phyloP scores from a whole-genome alignment of 116 monocot species.

The Zostera marina region DNA sequence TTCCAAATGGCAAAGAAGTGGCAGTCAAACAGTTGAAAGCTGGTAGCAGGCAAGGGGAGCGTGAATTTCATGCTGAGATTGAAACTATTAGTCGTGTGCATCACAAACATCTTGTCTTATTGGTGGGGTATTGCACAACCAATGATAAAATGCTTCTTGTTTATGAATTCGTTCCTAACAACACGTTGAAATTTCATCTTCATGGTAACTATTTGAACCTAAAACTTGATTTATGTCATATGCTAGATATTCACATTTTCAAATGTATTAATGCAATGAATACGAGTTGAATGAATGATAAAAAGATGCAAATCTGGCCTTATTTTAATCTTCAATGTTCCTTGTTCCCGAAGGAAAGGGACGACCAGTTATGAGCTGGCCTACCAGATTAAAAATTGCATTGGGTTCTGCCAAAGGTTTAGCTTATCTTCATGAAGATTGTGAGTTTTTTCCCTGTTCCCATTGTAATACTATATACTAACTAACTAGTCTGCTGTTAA shows the following conservation, averaged over 20 bases:
- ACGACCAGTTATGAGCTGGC: conserved; percentile 39
- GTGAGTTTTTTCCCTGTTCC: conserved; percentile 19
- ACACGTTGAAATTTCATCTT: conserved; percentile 69
- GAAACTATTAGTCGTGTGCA: conserved; percentile 79
- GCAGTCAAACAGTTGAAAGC: conserved; percentile 60
- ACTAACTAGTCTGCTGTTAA: neutral
- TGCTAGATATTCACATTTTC: neutral
- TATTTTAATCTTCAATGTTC: neutral
- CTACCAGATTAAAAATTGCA: conserved; percentile 43
- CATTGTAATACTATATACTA: neutral
- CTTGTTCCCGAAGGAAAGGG: conserved; percentile 18
- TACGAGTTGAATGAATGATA: neutral
- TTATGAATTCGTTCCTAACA: conserved; percentile 78
- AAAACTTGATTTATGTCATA: neutral
- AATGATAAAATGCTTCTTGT: conserved; percentile 48
- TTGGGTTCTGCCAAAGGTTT: conserved; percentile 51
- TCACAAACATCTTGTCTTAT: conserved; percentile 66
- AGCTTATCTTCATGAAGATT: conserved; percentile 55
- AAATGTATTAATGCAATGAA: neutral
- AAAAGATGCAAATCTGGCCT: neutral
- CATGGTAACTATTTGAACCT: conserved; percentile 38
- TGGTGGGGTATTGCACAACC: conserved; percentile 66
- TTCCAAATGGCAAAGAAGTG: conserved; percentile 61
- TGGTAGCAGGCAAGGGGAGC: conserved; percentile 75
- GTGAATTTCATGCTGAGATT: conserved; percentile 77